Percentiles rank a stretch among this genome's conserved stretches.
Evolutionary conservation across 2,329 filamentous ascomycete species (phyloP).

Genomic region (Epichloe elymi): DNA sequence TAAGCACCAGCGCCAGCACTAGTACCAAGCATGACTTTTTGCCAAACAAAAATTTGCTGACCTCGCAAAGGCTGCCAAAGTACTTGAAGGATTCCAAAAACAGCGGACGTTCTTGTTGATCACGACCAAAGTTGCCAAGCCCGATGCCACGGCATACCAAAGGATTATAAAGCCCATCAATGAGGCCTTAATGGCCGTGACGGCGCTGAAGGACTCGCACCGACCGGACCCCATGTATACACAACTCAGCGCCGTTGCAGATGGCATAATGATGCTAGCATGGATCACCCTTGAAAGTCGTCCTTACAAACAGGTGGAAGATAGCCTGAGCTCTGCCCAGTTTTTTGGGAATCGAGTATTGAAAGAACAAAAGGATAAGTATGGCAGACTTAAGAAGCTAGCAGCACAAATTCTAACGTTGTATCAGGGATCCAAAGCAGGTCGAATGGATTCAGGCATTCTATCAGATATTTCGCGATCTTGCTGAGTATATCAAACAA

Average conservation of each 20-base stretch:
- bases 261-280: constrained; percentile 77
- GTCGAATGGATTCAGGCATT: constrained; percentile 87
- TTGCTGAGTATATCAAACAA: constrained; percentile 73
- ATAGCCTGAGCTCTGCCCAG: constrained; percentile 71
- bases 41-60: constrained; percentile 51
- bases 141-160: constrained; percentile 56
- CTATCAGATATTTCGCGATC: constrained; percentile 76
- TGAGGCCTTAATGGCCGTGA: constrained; percentile 64
- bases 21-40: constrained; percentile 38
- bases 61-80: constrained; percentile 32
- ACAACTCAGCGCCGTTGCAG: constrained; percentile 75
- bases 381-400: constrained; percentile 5
- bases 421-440: constrained; percentile 57
- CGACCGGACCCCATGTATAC: constrained; percentile 62
- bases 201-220: constrained; percentile 70
- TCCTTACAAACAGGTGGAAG: constrained; percentile 74
- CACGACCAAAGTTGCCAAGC: constrained; percentile 84
- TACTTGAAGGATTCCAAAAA: constrained; percentile 58
- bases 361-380: constrained; percentile 72
- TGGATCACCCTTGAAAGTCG: constrained; percentile 81
- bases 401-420: not conserved
- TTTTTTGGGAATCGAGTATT: constrained; percentile 92
- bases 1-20: constrained; percentile 22
- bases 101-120: constrained; percentile 82
- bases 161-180: constrained; percentile 80